Evolutionary conservation across 176 grass and related monocot genomes (phyloP).

Genomic region (Phyllostachys edulis): DNA sequence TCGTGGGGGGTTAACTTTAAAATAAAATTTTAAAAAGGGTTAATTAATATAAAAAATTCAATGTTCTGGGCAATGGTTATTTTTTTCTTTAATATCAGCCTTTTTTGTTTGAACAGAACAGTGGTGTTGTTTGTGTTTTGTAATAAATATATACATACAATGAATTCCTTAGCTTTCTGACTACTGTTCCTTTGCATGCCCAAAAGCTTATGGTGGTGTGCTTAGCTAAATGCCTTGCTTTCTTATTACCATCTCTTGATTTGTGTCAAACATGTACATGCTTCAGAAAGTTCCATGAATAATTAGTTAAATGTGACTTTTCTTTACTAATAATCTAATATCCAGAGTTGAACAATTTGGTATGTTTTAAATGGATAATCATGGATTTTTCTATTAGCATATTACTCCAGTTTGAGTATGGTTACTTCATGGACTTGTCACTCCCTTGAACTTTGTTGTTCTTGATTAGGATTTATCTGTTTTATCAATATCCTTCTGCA

Average conservation of each 20-base stretch:
- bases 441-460: slow-evolving; percentile 7
- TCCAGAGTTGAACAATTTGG: not conserved
- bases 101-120: not conserved
- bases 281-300: slow-evolving; percentile 4
- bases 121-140: not conserved
- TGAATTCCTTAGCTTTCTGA: not conserved
- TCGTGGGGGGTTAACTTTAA: no score
- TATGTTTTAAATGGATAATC: slow-evolving; percentile 17
- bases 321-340: not conserved
- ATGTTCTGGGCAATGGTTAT: not conserved
- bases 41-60: no score
- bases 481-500: slow-evolving; percentile 6
- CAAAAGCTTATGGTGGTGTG: not conserved
- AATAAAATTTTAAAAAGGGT: no score
- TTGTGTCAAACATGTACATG: slow-evolving; percentile 3
- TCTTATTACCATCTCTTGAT: not conserved
- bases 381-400: slow-evolving; percentile 14
- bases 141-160: not conserved
- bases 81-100: not conserved
- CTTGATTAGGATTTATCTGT: slow-evolving; percentile 9
- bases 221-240: not conserved
- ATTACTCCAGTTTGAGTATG: not conserved
- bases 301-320: slow-evolving; percentile 10
- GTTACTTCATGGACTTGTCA: slow-evolving; percentile 20
- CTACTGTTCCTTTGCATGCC: not conserved